Conservation (phyloP, 345 rosid genomes). For the Aquilaria yunnanensis region DNA sequence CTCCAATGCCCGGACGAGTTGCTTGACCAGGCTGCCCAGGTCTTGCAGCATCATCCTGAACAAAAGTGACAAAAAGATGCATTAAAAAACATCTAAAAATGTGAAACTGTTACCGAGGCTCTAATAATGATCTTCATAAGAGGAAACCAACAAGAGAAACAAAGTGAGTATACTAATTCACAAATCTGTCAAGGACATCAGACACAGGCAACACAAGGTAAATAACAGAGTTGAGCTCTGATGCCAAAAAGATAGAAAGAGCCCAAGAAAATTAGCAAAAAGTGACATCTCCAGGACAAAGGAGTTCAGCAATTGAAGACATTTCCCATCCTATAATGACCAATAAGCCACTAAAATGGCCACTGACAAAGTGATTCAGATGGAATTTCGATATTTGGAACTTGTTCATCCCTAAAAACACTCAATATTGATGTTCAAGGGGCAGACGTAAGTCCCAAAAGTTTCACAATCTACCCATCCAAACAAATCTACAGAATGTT, state of each 20-base stretch:
- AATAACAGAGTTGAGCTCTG: too few relatives aligned
- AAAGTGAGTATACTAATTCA: too few relatives aligned
- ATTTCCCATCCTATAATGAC: background rate
- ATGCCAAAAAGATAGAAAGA: too few relatives aligned
- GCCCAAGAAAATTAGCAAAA: too few relatives aligned
- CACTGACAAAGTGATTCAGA: background rate
- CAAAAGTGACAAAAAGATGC: too few relatives aligned
- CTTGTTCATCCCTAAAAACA: constrained; percentile 11
- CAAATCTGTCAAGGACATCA: too few relatives aligned
- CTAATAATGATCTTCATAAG: too few relatives aligned
- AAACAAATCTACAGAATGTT: background rate
- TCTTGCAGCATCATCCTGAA: constrained; percentile 55
- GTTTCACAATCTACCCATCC: background rate
- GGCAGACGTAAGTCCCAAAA: background rate
- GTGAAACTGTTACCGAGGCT: too few relatives aligned
- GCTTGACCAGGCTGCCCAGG: constrained; percentile 69
- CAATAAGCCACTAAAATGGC: constrained; percentile 2
- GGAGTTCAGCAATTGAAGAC: background rate
- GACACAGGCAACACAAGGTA: too few relatives aligned
- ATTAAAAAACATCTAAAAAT: too few relatives aligned
- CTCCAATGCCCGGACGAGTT: constrained; percentile 46
- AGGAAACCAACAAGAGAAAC: too few relatives aligned
- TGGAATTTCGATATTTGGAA: background rate
- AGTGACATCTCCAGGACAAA: background rate
- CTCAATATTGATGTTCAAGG: constrained; percentile 2